Conservation (phyloP, 495 filamentous ascomycete genomes). For the Aspergillus hancockii region DNA sequence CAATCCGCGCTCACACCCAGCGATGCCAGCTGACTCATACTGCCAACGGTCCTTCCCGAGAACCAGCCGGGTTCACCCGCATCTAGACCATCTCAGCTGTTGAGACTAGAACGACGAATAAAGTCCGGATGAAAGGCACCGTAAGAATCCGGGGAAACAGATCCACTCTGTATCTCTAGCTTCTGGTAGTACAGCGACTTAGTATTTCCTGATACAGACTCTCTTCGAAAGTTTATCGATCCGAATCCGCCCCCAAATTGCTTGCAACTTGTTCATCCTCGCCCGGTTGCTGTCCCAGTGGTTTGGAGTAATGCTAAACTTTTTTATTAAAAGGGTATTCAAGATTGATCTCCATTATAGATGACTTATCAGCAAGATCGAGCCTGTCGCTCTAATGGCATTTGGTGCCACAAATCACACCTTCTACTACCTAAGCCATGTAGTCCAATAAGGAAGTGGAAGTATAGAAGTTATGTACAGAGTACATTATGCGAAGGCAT, state of each 20-base stretch:
- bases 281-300: too few relatives aligned
- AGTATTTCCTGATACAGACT: background rate
- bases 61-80: slow-evolving; percentile 24
- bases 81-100: slow-evolving; percentile 9
- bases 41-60: slow-evolving; percentile 22
- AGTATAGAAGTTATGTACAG: too few relatives aligned
- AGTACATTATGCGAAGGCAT: too few relatives aligned
- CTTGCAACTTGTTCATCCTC: background rate
- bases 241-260: background rate
- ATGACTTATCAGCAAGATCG: background rate
- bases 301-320: too few relatives aligned
- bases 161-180: slow-evolving; percentile 1
- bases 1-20: background rate
- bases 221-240: background rate
- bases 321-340: too few relatives aligned
- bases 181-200: background rate
- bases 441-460: too few relatives aligned
- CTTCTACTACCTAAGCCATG: too few relatives aligned
- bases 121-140: slow-evolving; percentile 1
- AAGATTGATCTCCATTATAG: background rate
- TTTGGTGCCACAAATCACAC: too few relatives aligned
- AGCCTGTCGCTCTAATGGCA: background rate
- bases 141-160: slow-evolving; percentile 4
- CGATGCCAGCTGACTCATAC: slow-evolving; percentile 18
- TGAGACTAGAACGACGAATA: background rate